phyloP scores from a whole-genome alignment of 164 flowering plant genomes.

The Umbellularia californica region DNA sequence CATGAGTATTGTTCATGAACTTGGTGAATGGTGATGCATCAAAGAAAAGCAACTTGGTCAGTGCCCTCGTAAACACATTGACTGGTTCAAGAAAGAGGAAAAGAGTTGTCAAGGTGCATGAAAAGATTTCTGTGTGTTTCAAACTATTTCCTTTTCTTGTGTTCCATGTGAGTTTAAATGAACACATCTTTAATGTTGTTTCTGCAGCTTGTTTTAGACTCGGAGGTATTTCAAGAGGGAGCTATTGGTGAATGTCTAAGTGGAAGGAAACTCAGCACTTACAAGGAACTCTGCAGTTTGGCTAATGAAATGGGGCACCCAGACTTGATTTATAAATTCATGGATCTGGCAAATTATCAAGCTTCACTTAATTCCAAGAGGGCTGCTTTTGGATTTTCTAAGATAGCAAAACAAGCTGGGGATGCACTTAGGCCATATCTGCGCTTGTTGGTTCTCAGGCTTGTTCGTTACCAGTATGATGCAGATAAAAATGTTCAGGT shows the following conservation, averaged over 20 bases:
- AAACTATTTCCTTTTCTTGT: background rate
- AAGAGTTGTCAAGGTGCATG: slow-evolving; percentile 80
- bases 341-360: slow-evolving; percentile 97
- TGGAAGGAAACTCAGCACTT: slow-evolving; percentile 95
- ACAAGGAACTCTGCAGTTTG: slow-evolving; percentile 88
- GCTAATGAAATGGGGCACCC: slow-evolving; percentile 99
- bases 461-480: slow-evolving; percentile 94
- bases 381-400: slow-evolving; percentile 98
- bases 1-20: slow-evolving; percentile 95
- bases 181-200: background rate
- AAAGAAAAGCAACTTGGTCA: slow-evolving; percentile 79
- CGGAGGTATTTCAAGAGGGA: slow-evolving; percentile 96
- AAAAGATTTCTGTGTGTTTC: background rate
- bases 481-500: slow-evolving; percentile 99
- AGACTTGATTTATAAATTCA: slow-evolving; percentile 90
- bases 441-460: slow-evolving; percentile 70
- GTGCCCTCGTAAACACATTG: slow-evolving; percentile 87
- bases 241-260: slow-evolving; percentile 73
- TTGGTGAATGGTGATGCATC: slow-evolving; percentile 92
- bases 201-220: slow-evolving; percentile 75
- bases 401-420: slow-evolving; percentile 97
- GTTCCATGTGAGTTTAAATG: background rate
- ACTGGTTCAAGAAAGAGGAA: slow-evolving; percentile 96
- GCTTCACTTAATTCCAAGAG: slow-evolving; percentile 89
- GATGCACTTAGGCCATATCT: slow-evolving; percentile 89